Evolutionary conservation across 2,329 filamentous ascomycete genomes (phyloP).

Genomic region (Pezicula radicicola): DNA sequence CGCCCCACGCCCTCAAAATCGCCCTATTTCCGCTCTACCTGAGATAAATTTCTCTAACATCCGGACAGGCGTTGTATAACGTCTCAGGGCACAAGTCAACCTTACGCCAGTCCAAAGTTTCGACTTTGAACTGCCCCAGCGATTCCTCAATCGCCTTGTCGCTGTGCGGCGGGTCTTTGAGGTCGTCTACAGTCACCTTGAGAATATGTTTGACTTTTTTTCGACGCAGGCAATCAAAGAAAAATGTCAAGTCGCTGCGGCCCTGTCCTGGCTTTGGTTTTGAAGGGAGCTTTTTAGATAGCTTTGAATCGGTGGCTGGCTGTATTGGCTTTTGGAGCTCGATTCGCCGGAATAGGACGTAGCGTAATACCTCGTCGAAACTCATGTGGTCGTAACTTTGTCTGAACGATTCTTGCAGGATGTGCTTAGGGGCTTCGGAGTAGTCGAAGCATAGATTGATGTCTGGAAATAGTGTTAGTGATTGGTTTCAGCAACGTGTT

Average conservation of each 20-base stretch:
- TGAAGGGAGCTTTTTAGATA: slow-evolving; percentile 4
- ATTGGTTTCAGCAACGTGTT: too few species aligned
- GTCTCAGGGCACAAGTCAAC: slow-evolving; percentile 25
- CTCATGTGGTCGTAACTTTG: too few species aligned
- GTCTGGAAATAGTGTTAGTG: too few species aligned
- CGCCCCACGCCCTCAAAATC: slow-evolving; percentile 29
- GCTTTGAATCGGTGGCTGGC: slow-evolving; percentile 3
- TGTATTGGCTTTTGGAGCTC: slow-evolving; percentile 1
- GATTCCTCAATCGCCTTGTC: slow-evolving; percentile 27
- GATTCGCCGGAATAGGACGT: too few species aligned
- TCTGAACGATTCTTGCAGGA: too few species aligned
- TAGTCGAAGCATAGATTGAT: too few species aligned
- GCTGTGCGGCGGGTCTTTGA: slow-evolving; percentile 18
- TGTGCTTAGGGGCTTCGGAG: too few species aligned
- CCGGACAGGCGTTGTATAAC: slow-evolving; percentile 13
- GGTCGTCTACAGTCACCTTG: slow-evolving; percentile 26
- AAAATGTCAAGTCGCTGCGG: slow-evolving; percentile 18
- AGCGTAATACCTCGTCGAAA: too few species aligned
- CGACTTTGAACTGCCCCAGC: slow-evolving; percentile 22
- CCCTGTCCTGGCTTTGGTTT: slow-evolving; percentile 7
- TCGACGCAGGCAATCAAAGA: slow-evolving; percentile 26
- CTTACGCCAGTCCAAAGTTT: slow-evolving; percentile 29
- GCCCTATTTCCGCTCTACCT: slow-evolving; percentile 32
- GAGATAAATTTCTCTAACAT: slow-evolving; percentile 22
- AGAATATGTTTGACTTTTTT: slow-evolving; percentile 25